Base-by-base conservation (phyloP, 2,329 filamentous ascomycete species). In the Nemania serpens region DNA sequence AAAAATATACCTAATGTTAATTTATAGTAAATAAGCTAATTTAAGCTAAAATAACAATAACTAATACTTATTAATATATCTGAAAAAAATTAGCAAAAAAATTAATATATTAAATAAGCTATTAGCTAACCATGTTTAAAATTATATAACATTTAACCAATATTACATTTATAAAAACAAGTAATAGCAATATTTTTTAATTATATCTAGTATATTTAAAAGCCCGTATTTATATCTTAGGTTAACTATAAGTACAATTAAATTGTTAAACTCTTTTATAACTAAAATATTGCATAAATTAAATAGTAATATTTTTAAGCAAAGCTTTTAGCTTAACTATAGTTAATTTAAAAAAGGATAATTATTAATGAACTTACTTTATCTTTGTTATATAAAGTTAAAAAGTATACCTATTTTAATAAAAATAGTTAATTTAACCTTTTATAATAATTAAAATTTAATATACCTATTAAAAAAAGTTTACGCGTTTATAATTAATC, bases 11-110 rank as follows among this genome's bases (percentile, higher is more conserved):
- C 22, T 53, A 53, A 53, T 53, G 22, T 1, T 15, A 11, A 18
- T 12, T 53, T 22, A 53, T n/a, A 53, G 15, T 13, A 22, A 53
- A 53, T 53, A 18, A 18, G 50, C 50, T 53, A 33, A 43, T 53
- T 15, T 53, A 33, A 18, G 50, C 22, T 53, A 18, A 18, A 53
- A 15, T 53, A 18, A 43, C 29, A 53, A 18, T 22, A 43, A n/a
- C 39, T 10, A 53, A 29, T 53, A 53, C 39, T 17, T 53, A 43
- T 22, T 53, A 18, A 43, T 18, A 36, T 43, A 20, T 34, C 39
- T 18, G 15, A 29, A 34, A 53, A 51, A 39, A 51, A 22, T 5
- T 51, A 18, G 6, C 20, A 42, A 43, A 25, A 29, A 51, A 51
- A 29, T 37, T 51, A 51, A 10, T 51, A 41, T 25, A 37, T 41